Percentiles rank a stretch among this genome's conserved stretches.
phyloP scores from a whole-genome alignment of 257 asterid genomes.

The Rhazya stricta region DNA sequence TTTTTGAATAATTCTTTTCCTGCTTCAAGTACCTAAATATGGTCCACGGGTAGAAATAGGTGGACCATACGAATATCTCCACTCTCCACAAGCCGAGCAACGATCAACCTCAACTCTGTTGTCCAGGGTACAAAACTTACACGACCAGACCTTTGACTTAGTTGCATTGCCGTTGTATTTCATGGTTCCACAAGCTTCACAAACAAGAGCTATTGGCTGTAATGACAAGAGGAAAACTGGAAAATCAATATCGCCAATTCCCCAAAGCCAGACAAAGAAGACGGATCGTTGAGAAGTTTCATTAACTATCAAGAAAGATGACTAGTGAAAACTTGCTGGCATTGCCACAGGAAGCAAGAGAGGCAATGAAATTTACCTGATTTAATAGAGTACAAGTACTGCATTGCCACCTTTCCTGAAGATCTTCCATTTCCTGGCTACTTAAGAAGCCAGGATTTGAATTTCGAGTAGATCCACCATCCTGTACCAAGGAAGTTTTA shows the following conservation, averaged over 20 bases:
- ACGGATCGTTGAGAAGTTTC: not conserved
- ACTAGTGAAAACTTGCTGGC: not conserved
- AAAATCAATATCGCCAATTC: not conserved
- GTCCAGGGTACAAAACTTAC: slow-evolving; percentile 80
- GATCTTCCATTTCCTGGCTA: slow-evolving; percentile 27
- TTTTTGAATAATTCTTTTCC: not conserved
- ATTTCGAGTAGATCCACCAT: slow-evolving; percentile 14
- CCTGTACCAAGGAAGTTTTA: slow-evolving; percentile 11
- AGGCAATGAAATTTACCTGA: slow-evolving; percentile 34
- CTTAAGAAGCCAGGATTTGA: slow-evolving; percentile 25
- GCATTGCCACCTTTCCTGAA: slow-evolving; percentile 50
- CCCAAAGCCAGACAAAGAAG: not conserved
- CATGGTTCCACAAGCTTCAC: slow-evolving; percentile 64
- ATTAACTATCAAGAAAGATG: not conserved
- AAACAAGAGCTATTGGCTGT: slow-evolving; percentile 49
- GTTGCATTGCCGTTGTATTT: slow-evolving; percentile 29
- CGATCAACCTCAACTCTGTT: slow-evolving; percentile 45
- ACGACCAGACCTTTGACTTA: slow-evolving; percentile 50
- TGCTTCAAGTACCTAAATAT: slow-evolving; percentile 39
- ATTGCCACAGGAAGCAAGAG: not conserved
- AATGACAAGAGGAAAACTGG: slow-evolving; percentile 7
- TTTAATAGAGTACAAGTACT: slow-evolving; percentile 56
- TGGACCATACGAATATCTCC: slow-evolving; percentile 87
- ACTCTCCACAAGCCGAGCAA: slow-evolving; percentile 78
- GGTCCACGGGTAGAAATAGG: slow-evolving; percentile 43